Conservation (phyloP, 257 asterid genomes). For the Lycium barbarum region DNA sequence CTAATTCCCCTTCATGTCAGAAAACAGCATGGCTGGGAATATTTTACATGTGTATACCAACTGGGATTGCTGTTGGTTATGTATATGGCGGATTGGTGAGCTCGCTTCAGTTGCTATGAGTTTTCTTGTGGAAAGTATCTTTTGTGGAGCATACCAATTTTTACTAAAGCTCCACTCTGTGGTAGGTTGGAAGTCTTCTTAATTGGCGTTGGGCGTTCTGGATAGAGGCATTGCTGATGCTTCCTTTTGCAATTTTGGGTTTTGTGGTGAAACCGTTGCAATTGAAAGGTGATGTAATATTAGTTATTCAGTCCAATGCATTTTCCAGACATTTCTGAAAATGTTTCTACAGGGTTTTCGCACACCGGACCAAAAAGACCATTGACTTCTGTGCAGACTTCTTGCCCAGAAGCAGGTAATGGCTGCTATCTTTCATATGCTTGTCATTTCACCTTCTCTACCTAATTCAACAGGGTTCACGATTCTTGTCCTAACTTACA, state of each 20-base stretch:
- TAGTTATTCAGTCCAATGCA: conserved; percentile 25
- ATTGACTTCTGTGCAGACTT: conserved; percentile 46
- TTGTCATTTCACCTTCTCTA: conserved; percentile 1
- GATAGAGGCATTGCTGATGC: conserved; percentile 88
- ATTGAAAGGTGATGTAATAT: conserved; percentile 71
- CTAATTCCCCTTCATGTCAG: conserved; percentile 45
- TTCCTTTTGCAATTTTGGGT: conserved; percentile 86
- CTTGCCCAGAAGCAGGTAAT: conserved; percentile 66
- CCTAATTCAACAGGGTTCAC: conserved; percentile 10
- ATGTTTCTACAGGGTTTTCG: conserved; percentile 64
- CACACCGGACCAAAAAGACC: conserved; percentile 60
- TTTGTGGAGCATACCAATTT: conserved; percentile 24
- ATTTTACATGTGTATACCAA: conserved; percentile 97
- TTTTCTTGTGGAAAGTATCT: conserved; percentile 26
- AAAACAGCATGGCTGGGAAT: conserved; percentile 94
- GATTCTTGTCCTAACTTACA: conserved; percentile 9
- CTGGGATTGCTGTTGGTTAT: conserved; percentile 90
- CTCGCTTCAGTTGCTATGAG: conserved; percentile 30
- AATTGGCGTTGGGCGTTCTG: conserved; percentile 92
- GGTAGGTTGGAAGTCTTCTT: conserved; percentile 62
- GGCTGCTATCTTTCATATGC: conserved; percentile 21
- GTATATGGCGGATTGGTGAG: conserved; percentile 95
- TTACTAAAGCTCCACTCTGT: conserved; percentile 16
- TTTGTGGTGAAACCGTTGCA: conserved; percentile 87
- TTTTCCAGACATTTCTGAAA: conserved; percentile 39